A percentile compares a stretch with the other conserved stretches of the same genome.
Conservation (phyloP, 1,284 basidiomycete genomes). For the Blastosporella zonata region DNA sequence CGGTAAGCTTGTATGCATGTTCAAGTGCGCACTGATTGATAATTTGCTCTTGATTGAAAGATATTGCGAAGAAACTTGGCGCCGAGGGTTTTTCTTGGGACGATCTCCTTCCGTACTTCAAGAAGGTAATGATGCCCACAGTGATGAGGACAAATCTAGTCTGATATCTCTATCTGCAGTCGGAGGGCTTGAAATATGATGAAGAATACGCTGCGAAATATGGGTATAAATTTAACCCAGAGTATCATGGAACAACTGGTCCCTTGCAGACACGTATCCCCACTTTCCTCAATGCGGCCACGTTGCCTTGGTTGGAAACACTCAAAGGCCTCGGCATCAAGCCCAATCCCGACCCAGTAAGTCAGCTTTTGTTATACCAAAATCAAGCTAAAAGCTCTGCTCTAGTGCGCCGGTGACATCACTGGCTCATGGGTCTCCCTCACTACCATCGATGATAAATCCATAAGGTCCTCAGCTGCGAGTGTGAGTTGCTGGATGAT, state of each 20-base stretch:
- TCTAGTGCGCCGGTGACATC: neutral
- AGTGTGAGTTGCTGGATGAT: neutral
- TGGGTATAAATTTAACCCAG: neutral
- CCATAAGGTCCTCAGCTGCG: neutral
- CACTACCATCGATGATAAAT: neutral
- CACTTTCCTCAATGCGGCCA: neutral
- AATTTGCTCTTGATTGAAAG: neutral
- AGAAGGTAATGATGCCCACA: neutral
- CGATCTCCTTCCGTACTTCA: constrained; percentile 5
- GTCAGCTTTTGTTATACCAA: neutral
- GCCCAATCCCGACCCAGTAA: constrained; percentile 3
- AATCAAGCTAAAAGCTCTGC: neutral
- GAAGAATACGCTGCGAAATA: neutral
- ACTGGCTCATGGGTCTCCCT: neutral
- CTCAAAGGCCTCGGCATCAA: constrained; percentile 3
- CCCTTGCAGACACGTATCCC: constrained; percentile 3
- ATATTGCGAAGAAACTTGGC: constrained; percentile 4
- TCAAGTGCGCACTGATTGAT: neutral
- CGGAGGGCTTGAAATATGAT: neutral
- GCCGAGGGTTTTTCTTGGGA: constrained; percentile 2
- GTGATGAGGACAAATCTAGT: neutral
- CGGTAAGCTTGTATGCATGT: neutral
- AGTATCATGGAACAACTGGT: constrained; percentile 1
- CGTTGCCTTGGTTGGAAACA: neutral
- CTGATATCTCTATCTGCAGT: neutral